phyloP scores from a whole-genome alignment of 305 asterid species.

The Fraxinus angustifolia region DNA sequence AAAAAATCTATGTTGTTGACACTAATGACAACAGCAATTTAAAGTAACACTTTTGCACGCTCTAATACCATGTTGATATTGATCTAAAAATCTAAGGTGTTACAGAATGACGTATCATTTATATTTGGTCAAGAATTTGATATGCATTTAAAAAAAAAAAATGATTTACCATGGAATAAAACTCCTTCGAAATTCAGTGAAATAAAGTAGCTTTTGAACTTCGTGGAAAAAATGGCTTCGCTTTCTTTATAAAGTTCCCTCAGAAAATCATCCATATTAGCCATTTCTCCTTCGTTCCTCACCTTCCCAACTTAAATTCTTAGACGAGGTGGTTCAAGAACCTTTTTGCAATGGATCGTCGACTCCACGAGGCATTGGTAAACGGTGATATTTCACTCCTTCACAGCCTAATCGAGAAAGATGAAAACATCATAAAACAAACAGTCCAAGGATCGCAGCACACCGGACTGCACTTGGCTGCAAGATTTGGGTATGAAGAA shows the following conservation, averaged over 20 bases:
- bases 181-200: no score
- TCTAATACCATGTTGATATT: no score
- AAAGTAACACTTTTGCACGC: no score
- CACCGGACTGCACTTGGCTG: constrained; percentile 37
- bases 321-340: background rate
- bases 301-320: background rate
- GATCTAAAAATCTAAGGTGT: no score
- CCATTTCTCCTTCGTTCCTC: background rate
- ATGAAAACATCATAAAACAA: constrained; percentile 14
- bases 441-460: constrained; percentile 10
- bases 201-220: no score
- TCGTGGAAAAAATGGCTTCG: background rate
- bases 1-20: no score
- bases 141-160: no score
- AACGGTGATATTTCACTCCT: constrained; percentile 28
- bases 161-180: no score
- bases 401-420: constrained; percentile 17
- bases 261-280: background rate
- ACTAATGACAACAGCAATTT: no score
- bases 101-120: background rate
- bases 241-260: background rate
- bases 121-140: no score
- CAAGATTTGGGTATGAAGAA: constrained; percentile 37
- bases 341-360: constrained; percentile 33
- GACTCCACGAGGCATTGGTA: constrained; percentile 30